Evolutionary conservation across 1,139 yeast genomes (phyloP), one percentile per base, ranked within the genome.

Genomic region (Yamadazyma triangularis): DNA sequence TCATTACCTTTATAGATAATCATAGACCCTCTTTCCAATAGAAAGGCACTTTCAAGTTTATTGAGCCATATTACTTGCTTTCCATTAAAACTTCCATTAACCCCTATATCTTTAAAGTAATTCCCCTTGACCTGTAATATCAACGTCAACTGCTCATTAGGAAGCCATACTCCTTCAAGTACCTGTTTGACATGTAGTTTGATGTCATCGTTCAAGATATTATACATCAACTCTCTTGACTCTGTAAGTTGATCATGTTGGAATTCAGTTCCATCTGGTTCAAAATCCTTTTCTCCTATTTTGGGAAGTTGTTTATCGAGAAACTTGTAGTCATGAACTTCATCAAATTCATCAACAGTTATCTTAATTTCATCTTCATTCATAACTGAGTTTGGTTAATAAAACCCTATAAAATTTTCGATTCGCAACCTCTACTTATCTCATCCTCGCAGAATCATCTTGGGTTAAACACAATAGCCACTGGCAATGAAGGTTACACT

Each of bases 261-360:
- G 15, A 71, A 61, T 3, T 55, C 50, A 0, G 93, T 80, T 1
- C 89, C 87, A 53, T 82, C 91, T 0, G 95, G 96, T 38, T 79
- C 95, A 44, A 79, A 83, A 42, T 86, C 96, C 53, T 89, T 89
- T 37, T 79, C 91, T 2, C 96, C 96, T 39, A 91, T 60, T 40
- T 72, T 75, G 1, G 39, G 48, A 4, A 18, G 48, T 27, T 13
- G 42, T 13, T 46, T 50, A 19, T 48, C 40, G 8, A 50, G 44
- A 23, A 47, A 49, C 25, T 42, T 45, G 16, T 53, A 42, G 25
- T 86, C 94, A 40, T 75, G 87, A 14, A 70, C 62, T 34, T 76
- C 82, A 38, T 83, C 94, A 27, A 78, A 82, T 7, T 34, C 36
- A 11, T 42, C 45, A 4, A 41, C 27, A 8, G 31, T 32, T 7